Evolutionary conservation across 164 flowering plant species (phyloP).

Genomic region (Echeveria elegans): DNA sequence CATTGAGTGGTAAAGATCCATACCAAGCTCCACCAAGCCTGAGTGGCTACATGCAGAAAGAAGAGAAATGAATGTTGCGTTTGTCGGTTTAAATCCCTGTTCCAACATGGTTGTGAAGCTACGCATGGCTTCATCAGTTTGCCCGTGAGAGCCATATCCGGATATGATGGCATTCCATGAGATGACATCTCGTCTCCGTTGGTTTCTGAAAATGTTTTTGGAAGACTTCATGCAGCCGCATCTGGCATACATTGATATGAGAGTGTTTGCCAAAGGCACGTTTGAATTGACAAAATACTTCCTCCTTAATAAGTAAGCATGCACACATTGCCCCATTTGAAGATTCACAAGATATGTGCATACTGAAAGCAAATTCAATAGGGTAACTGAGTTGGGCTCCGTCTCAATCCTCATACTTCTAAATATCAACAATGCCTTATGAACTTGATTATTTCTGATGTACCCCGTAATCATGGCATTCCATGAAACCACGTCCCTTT

Average conservation of each 20-base stretch:
- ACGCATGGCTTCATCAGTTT: conserved; percentile 35
- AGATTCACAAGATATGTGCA: conserved; percentile 34
- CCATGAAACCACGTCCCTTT: conserved; percentile 53
- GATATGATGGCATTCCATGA: conserved; percentile 58
- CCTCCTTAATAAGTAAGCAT: conserved; percentile 32
- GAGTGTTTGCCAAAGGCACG: conserved; percentile 32
- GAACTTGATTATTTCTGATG: conserved; percentile 20
- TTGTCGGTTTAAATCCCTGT: conserved; percentile 36
- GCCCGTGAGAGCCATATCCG: conserved; percentile 53
- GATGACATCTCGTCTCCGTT: conserved; percentile 25
- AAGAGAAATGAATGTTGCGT: conserved; percentile 38
- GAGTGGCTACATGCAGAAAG: conserved; percentile 49
- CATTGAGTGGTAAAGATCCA: conserved; percentile 38
- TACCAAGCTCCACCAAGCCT: conserved; percentile 38
- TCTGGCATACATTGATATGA: conserved; percentile 51
- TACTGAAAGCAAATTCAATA: conserved; percentile 33
- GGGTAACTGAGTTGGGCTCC: conserved; percentile 35
- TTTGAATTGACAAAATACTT: conserved; percentile 13
- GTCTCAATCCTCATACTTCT: conserved; percentile 29
- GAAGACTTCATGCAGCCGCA: conserved; percentile 43
- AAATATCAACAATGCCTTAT: conserved; percentile 33
- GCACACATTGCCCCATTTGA: conserved; percentile 36
- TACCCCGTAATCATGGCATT: conserved; percentile 48
- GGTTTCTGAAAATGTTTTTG: conserved; percentile 24
- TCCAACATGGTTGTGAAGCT: conserved; percentile 37